Evolutionary conservation across 2,329 filamentous ascomycete genomes (phyloP).

Genomic region (Colletotrichum horii): DNA sequence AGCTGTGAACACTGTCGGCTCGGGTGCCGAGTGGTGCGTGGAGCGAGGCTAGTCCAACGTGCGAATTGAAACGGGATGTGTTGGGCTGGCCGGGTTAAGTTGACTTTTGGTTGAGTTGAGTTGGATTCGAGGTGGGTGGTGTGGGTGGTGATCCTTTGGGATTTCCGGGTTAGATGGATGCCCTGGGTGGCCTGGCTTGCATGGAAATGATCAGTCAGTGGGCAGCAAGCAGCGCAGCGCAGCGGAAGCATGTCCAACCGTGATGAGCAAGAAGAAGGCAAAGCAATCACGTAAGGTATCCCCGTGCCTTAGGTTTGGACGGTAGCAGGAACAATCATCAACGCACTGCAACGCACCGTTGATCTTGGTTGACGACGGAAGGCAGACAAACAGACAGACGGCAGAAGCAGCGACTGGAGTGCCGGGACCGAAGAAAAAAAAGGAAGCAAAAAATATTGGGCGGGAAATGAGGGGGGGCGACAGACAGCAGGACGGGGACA

Average conservation of each 20-base stretch:
- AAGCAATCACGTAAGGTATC: not conserved
- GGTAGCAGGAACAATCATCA: not conserved
- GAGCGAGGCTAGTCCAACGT: not conserved
- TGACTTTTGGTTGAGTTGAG: not conserved
- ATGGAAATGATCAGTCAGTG: slow-evolving; percentile 3
- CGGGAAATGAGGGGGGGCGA: slow-evolving; percentile 2
- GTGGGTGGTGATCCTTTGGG: not conserved
- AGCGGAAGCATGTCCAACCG: not conserved
- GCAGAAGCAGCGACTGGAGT: not conserved
- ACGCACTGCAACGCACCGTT: not conserved
- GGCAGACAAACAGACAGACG: not conserved
- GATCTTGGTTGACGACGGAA: not conserved
- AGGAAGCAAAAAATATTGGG: not conserved
- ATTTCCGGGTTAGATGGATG: not conserved
- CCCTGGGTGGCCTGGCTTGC: not conserved
- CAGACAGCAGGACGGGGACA: not conserved
- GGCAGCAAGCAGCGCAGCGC: not conserved
- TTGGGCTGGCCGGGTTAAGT: not conserved
- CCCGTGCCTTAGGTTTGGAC: not conserved
- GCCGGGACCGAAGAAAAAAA: not conserved
- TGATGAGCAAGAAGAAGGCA: not conserved
- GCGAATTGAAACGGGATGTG: not conserved
- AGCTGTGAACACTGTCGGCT: not conserved
- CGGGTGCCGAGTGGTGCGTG: not conserved
- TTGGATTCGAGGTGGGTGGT: not conserved